These are phyloP conservation scores for Pleurotus eryngii DNA, from an alignment of 768 basidiomycete species.

Conservation along the genomic window DNA sequence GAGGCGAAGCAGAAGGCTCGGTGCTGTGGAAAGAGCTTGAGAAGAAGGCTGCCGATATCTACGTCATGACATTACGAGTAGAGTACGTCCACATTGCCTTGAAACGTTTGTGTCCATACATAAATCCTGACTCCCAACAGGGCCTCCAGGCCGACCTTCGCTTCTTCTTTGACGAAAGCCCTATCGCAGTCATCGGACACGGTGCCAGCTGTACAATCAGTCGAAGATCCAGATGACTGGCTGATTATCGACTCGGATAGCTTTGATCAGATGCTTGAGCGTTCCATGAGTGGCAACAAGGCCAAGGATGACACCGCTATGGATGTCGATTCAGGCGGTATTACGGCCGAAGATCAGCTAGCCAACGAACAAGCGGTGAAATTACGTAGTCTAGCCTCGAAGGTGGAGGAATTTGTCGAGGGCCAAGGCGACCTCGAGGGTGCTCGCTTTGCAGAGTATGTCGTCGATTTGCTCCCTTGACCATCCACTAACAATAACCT, in stretches of 20 bases:
- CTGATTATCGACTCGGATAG: constrained; percentile 72
- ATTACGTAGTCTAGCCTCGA: constrained; percentile 73
- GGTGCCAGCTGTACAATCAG: constrained; percentile 22
- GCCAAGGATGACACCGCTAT: constrained; percentile 33
- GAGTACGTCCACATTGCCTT: constrained; percentile 50
- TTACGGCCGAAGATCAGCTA: constrained; percentile 42
- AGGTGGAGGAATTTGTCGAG: constrained; percentile 88
- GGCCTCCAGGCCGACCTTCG: constrained; percentile 64
- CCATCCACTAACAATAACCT: background rate
- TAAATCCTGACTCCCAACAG: background rate
- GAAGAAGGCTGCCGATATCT: constrained; percentile 63
- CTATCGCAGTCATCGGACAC: constrained; percentile 38
- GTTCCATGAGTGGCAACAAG: constrained; percentile 28
- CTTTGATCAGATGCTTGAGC: constrained; percentile 71
- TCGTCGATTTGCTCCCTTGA: background rate
- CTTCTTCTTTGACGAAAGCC: constrained; percentile 65
- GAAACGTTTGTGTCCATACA: too few species aligned
- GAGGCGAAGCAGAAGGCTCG: constrained; percentile 74
- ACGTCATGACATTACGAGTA: constrained; percentile 54
- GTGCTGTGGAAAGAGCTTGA: constrained; percentile 73
- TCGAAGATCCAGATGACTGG: constrained; percentile 85
- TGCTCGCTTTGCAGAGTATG: constrained; percentile 84
- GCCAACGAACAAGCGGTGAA: constrained; percentile 65
- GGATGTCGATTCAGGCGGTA: constrained; percentile 43
- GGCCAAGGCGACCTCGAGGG: constrained; percentile 89